These are phyloP conservation scores for Schwanniomyces vanrijiae DNA, from an alignment of 805 yeast genomes.

Conservation along the genomic window DNA sequence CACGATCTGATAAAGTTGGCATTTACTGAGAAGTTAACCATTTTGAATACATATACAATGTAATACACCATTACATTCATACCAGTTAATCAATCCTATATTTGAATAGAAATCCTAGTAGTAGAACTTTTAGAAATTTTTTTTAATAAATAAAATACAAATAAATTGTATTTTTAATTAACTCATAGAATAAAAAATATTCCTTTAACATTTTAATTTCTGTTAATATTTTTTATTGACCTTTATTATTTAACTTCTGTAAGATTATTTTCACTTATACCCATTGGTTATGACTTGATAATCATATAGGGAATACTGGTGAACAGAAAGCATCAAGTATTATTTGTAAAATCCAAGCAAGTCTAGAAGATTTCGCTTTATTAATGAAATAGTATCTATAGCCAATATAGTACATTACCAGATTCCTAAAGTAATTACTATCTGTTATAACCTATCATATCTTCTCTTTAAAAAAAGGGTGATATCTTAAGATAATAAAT, in stretches of 20 bases:
- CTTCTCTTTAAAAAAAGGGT: conserved; percentile 20
- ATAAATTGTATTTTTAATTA: conserved; percentile 45
- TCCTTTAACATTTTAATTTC: conserved; percentile 61
- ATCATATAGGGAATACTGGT: conserved; percentile 53
- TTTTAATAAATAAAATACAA: conserved; percentile 51
- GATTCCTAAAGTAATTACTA: conserved; percentile 18
- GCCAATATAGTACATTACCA: conserved; percentile 15
- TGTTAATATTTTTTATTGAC: conserved; percentile 43
- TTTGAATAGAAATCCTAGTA: conserved; percentile 53
- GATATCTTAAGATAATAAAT: conserved; percentile 30
- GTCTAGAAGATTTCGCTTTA: conserved; percentile 43
- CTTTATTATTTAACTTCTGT: conserved; percentile 43
- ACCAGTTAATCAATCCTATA: conserved; percentile 60
- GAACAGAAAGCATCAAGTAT: conserved; percentile 38
- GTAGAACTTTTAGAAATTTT: conserved; percentile 50
- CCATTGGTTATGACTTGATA: conserved; percentile 43
- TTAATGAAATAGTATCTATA: conserved; percentile 48
- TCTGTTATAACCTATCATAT: conserved; percentile 22
- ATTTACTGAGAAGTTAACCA: conserved; percentile 55
- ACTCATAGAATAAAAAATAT: conserved; percentile 51
- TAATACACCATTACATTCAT: conserved; percentile 66
- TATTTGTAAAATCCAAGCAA: conserved; percentile 45
- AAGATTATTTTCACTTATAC: conserved; percentile 45
- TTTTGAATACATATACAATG: conserved; percentile 56
- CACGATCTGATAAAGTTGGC: conserved; percentile 55